These are phyloP conservation scores for Handroanthus guayacan DNA, from an alignment of 257 asterid species.

Conservation along the genomic window DNA sequence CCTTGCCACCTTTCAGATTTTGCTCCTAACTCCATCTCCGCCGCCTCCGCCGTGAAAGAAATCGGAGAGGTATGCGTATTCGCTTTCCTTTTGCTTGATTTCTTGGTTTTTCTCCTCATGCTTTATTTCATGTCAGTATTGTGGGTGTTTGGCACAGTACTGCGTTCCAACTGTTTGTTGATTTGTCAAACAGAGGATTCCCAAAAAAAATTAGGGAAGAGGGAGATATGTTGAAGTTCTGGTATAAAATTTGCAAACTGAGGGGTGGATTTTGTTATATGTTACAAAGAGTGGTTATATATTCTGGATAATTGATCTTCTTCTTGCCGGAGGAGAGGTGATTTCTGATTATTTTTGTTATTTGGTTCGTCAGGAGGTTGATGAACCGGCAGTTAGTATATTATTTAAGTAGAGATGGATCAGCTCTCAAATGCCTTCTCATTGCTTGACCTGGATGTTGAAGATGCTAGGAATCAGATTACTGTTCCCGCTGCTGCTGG, in stretches of 20 bases:
- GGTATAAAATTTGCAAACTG: not conserved
- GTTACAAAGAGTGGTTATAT: not conserved
- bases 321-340: not conserved
- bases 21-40: not conserved
- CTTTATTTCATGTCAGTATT: not conserved
- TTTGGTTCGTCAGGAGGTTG: conserved; percentile 32
- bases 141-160: not conserved
- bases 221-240: not conserved
- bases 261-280: conserved; percentile 10
- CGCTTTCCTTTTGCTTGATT: not conserved
- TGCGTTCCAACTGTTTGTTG: conserved; percentile 17
- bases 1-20: not conserved
- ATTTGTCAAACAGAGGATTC: not conserved
- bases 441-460: conserved; percentile 55
- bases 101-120: not conserved
- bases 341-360: not conserved
- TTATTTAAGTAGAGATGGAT: conserved; percentile 41
- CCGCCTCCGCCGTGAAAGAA: not conserved
- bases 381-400: conserved; percentile 29
- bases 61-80: not conserved
- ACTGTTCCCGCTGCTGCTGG: conserved; percentile 27
- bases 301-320: not conserved
- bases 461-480: conserved; percentile 42
- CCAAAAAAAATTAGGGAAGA: not conserved
- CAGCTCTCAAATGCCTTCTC: conserved; percentile 59